Conservation (phyloP, 2,329 filamentous ascomycete genomes). For the Colletotrichum magnum region DNA sequence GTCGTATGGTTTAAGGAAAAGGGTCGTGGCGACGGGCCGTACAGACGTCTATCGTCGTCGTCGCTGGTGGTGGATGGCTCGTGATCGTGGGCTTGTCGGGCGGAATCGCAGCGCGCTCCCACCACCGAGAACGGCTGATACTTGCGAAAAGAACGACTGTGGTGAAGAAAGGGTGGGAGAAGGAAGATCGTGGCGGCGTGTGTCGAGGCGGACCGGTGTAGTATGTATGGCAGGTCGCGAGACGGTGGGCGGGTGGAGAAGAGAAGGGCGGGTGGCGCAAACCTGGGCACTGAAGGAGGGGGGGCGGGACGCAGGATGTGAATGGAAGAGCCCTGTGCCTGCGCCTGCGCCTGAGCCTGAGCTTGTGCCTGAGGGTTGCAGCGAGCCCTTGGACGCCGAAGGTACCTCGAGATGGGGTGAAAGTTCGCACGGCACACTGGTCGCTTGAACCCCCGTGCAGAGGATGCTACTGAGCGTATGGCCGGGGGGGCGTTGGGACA, state of each 20-base stretch:
- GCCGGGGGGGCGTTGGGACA: conserved; percentile 24
- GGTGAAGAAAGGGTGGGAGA: conserved; percentile 36
- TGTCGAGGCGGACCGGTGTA: conserved; percentile 41
- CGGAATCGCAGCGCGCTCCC: conserved; percentile 38
- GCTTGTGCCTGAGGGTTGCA: conserved; percentile 35
- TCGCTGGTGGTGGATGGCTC: conserved; percentile 31
- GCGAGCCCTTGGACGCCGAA: conserved; percentile 28
- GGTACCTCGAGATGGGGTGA: conserved; percentile 32
- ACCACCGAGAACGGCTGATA: conserved; percentile 41
- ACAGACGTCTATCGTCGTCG: conserved; percentile 23
- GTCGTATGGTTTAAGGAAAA: conserved; percentile 29
- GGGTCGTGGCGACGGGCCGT: conserved; percentile 16
- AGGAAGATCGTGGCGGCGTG: conserved; percentile 35
- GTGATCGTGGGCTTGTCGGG: conserved; percentile 29
- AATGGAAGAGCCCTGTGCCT: conserved; percentile 38
- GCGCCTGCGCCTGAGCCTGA: conserved; percentile 33
- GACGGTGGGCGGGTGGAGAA: conserved; percentile 40
- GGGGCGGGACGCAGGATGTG: conserved; percentile 38
- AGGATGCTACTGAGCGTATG: conserved; percentile 22
- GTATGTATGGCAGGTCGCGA: conserved; percentile 41
- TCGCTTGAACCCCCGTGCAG: conserved; percentile 37
- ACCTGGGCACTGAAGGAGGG: conserved; percentile 34
- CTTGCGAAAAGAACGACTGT: conserved; percentile 41
- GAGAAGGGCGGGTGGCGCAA: conserved; percentile 40
- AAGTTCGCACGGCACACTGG: conserved; percentile 33